Percentiles rank a stretch among this genome's conserved stretches.
phyloP scores from a whole-genome alignment of 2,329 filamentous ascomycete species.

The Colletotrichum falcatum region DNA sequence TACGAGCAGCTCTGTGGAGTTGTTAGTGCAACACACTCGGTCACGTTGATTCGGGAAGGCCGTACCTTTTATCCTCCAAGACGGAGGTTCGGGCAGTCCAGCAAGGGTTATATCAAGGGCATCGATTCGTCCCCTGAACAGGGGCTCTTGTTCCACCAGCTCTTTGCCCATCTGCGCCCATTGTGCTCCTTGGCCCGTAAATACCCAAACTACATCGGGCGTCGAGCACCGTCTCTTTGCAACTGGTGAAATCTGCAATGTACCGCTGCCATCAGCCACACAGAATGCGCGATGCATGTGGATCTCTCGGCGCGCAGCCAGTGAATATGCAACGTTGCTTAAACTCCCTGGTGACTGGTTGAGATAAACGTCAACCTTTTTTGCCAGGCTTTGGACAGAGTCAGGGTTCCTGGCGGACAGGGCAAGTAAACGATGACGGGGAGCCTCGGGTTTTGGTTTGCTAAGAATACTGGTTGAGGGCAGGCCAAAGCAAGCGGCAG shows the following conservation, averaged over 20 bases:
- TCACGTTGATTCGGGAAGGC: no score
- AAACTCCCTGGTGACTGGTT: constrained; percentile 19
- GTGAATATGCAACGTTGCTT: constrained; percentile 42
- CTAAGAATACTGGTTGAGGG: neutral
- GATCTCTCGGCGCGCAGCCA: constrained; percentile 39
- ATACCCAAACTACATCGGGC: constrained; percentile 34
- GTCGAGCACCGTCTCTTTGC: constrained; percentile 19
- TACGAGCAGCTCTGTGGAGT: constrained; percentile 44
- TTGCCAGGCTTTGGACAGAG: neutral
- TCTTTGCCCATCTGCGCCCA: constrained; percentile 42
- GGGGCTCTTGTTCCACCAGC: constrained; percentile 21
- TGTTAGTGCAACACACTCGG: constrained; percentile 19
- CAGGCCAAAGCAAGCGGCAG: constrained; percentile 21
- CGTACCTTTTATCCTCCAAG: constrained; percentile 40
- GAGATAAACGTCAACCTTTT: neutral
- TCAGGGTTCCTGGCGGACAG: constrained; percentile 20
- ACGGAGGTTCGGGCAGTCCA: neutral
- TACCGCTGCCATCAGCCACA: constrained; percentile 10
- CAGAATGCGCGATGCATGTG: constrained; percentile 41
- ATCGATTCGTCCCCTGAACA: constrained; percentile 34
- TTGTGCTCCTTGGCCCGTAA: constrained; percentile 43
- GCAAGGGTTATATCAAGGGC: constrained; percentile 36
- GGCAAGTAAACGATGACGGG: neutral
- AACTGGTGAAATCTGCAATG: constrained; percentile 36
- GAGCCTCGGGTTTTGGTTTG: neutral